Base-by-base conservation (phyloP, 768 basidiomycete genomes). In the Naganishia onofrii region DNA sequence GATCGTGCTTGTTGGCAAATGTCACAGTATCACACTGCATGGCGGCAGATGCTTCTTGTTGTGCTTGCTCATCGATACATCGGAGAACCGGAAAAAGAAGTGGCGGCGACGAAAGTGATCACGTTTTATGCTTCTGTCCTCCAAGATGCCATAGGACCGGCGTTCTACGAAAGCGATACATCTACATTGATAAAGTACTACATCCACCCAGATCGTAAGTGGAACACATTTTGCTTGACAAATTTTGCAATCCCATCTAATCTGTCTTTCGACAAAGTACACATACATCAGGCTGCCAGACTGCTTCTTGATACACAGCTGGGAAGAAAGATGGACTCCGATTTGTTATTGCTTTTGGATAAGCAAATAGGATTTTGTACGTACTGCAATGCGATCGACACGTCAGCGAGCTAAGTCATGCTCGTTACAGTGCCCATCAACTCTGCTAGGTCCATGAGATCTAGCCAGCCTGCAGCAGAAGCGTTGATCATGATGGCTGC, bases 401-500 rank as follows among this genome's bases (percentile, higher is more conserved):
- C 8, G 48, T 21, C 3, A 23, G 57, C 42, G 55, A 19, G 46
- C 52, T 65, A 34, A 29, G 12, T 21, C 44, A 29, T n/a, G 55
- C 52, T 19, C 44, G 31, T 29, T 51, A 51, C 28, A 68, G 55
- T 68, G 12, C 71, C 67, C 0, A 34, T 38, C 48, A 72, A 72
- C 28, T 29, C 31, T 15, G 31, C 57, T 10, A 23, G 15, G 10
- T 46, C 31, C 7, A 58, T 31, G 34, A 68, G 51, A 48, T 17
- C 10, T 6, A 28, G 29, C 28, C 17, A 67, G 65, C 90, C 88
- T 89, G 6, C 88, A 88, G 2, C 85, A 84, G 63, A 78, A 88
- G 52, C 88, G 87, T 81, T 97, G 4, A 88, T 91, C 64, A 82
- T 97, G 29, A 88, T 91, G 48, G 93, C 93, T 0, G 88, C 88